Percentiles rank a stretch among this genome's conserved stretches.
phyloP scores from a whole-genome alignment of 805 yeast species.

The Wickerhamomyces chaumierensis region DNA sequence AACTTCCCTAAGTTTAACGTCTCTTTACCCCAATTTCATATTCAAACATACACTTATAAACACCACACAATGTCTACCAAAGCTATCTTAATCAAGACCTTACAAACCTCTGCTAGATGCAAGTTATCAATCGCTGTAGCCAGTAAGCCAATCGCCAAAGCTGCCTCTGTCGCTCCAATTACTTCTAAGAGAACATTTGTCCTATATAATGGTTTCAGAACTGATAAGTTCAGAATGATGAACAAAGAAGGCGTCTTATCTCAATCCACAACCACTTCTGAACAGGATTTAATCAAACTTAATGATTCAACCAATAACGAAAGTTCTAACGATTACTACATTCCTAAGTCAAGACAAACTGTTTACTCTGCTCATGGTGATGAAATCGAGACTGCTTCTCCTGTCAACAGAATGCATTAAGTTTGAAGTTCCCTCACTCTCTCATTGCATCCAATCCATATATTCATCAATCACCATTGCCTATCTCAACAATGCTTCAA shows the following conservation, averaged over 20 bases:
- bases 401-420: constrained; percentile 15
- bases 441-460: too few relatives aligned
- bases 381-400: constrained; percentile 22
- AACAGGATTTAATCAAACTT: constrained; percentile 5
- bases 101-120: constrained; percentile 18
- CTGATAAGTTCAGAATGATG: constrained; percentile 12
- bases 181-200: constrained; percentile 10
- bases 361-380: constrained; percentile 17
- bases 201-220: constrained; percentile 8
- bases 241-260: constrained; percentile 10
- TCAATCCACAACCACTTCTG: constrained; percentile 3
- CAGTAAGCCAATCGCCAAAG: constrained; percentile 2
- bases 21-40: too few relatives aligned
- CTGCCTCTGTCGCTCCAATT: constrained; percentile 1
- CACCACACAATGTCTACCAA: not conserved
- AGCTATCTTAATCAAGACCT: constrained; percentile 8
- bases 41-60: too few relatives aligned
- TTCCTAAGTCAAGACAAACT: constrained; percentile 12
- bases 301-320: not conserved
- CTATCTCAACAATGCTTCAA: too few relatives aligned
- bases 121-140: too few relatives aligned
- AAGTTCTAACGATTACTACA: not conserved
- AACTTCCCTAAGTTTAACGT: too few relatives aligned
- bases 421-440: too few relatives aligned
- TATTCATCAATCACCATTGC: too few relatives aligned